phyloP scores from a whole-genome alignment of 2,329 filamentous ascomycete species.

The Calonectria pseudoreteaudii region DNA sequence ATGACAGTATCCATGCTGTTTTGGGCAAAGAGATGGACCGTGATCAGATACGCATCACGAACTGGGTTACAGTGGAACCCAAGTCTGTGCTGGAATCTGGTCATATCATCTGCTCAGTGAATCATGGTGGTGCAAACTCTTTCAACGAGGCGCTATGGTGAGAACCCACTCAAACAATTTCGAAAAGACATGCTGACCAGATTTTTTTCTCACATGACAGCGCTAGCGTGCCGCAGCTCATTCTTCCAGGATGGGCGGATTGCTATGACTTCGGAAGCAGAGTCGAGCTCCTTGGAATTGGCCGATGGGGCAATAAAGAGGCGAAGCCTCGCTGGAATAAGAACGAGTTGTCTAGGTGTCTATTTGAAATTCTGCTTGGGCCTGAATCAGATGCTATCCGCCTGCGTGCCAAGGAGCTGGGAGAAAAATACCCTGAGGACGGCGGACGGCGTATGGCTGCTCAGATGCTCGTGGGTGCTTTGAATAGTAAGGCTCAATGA shows the following conservation, averaged over 20 bases:
- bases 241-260: conserved; percentile 23
- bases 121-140: conserved; percentile 22
- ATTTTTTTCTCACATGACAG: background rate
- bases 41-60: conserved; percentile 4
- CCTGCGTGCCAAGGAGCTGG: background rate
- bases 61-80: conserved; percentile 20
- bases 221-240: conserved; percentile 20
- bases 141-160: conserved; percentile 11
- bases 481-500: background rate
- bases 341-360: background rate
- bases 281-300: conserved; percentile 16
- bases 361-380: conserved; percentile 9
- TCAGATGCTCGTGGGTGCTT: background rate
- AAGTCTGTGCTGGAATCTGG: conserved; percentile 23
- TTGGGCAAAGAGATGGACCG: conserved; percentile 1
- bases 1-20: background rate
- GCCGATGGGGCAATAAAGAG: conserved; percentile 18
- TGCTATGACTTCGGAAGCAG: conserved; percentile 25
- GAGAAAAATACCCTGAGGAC: background rate
- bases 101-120: conserved; percentile 21
- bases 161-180: background rate
- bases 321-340: conserved; percentile 14
- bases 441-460: background rate
- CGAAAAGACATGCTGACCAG: background rate
- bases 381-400: background rate